Conservation (phyloP, 1,139 yeast species). For the Kodamaea sp. region DNA sequence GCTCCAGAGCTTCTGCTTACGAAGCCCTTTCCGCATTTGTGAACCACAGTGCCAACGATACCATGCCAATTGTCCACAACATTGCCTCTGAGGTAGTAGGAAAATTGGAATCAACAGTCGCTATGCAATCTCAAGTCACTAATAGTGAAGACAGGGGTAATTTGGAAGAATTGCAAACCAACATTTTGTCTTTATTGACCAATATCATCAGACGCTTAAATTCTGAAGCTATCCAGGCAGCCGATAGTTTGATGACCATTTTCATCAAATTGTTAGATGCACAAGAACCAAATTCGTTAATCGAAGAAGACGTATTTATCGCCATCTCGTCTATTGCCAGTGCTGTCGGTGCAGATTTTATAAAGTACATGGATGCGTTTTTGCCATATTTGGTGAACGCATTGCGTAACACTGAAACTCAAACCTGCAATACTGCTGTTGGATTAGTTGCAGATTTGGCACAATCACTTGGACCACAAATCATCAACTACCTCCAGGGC, state of each 20-base stretch:
- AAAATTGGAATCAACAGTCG: constrained; percentile 68
- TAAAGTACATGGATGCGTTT: constrained; percentile 76
- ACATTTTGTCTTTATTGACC: constrained; percentile 82
- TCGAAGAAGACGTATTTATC: constrained; percentile 92
- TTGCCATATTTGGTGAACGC: constrained; percentile 81
- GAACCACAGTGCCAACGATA: constrained; percentile 69
- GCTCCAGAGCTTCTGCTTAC: constrained; percentile 93
- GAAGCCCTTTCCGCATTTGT: constrained; percentile 89
- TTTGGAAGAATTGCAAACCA: constrained; percentile 86
- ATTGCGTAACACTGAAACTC: constrained; percentile 77
- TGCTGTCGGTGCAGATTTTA: constrained; percentile 69
- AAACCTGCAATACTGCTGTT: constrained; percentile 84
- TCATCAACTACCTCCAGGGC: constrained; percentile 63
- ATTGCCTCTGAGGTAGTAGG: constrained; percentile 74
- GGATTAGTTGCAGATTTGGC: constrained; percentile 96
- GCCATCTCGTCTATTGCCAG: constrained; percentile 89
- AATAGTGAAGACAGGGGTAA: constrained; percentile 71
- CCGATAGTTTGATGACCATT: constrained; percentile 84
- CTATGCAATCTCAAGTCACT: constrained; percentile 52
- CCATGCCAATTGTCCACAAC: constrained; percentile 64
- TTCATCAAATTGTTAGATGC: constrained; percentile 66
- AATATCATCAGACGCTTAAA: constrained; percentile 85
- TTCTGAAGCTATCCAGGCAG: constrained; percentile 60
- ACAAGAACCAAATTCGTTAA: constrained; percentile 69
- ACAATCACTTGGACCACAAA: constrained; percentile 78